Evolutionary conservation across 2,329 filamentous ascomycete genomes (phyloP), one percentile per base, ranked within the genome.

Genomic region (Penicillium polonicum): DNA sequence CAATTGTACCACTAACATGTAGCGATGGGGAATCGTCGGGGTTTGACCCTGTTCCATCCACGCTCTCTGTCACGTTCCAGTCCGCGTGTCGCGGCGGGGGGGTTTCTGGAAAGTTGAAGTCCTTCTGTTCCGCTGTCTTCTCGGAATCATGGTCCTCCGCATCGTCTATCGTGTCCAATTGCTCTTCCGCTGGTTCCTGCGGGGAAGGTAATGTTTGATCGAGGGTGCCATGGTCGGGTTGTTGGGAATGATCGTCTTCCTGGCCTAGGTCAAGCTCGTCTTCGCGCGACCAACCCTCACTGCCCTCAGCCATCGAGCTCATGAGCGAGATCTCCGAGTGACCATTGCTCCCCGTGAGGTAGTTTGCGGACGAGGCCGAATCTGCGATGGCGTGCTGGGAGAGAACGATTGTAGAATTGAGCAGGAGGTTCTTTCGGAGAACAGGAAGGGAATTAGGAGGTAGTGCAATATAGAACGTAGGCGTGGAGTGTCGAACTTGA

Each of bases 11-110:
- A 69, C 81, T 65, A 79, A 92, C 90, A 79, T 91, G 90, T 52
- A 93, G 73, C 19, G 93, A 97, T 25, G 90, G 90, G 9, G 90
- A 88, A 72, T 96, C 90, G 69, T 95, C 92, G 21, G 90, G 89
- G 27, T 86, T 87, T 5, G 91, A 96, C 57, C 85, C 73, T 8
- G 88, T 88, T 68, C 90, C 95, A 44, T 83, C 85, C 39, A 81
- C 79, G 66, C 84, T 81, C 60, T 64, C 68, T 23, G 64, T 59
- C 49, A 48, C 62, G 41, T 57, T 55, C 57, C 64, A 62, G 33
- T 63, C 61, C 27, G 54, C 44, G 31, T 61, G 61, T 46, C 65
- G 70, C 46, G 63, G 65, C 42, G 65, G 62, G n/a, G 64, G 61
- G 27, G 59, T 62, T 46, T 71, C 68, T 46, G 58, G 64, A 15